Evolutionary conservation across 1,139 yeast species (phyloP).

Genomic region (Hansenula lynferdii): DNA sequence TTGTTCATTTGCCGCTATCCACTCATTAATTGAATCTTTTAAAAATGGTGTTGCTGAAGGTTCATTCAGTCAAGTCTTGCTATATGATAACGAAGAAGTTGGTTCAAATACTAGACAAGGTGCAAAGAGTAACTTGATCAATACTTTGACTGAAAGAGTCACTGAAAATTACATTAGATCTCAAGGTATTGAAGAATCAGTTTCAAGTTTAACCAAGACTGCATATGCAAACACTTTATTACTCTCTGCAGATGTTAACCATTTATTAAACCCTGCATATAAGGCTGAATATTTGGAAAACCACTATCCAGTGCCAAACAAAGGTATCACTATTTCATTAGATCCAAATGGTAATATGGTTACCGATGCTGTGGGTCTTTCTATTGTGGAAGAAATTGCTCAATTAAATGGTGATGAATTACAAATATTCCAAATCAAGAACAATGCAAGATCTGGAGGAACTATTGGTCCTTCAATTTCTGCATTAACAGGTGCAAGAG

Average conservation of each 20-base stretch:
- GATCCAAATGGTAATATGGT: constrained; percentile 83
- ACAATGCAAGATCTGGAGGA: constrained; percentile 71
- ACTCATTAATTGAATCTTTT: constrained; percentile 41
- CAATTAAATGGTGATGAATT: constrained; percentile 52
- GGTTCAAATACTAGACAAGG: constrained; percentile 59
- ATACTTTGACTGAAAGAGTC: constrained; percentile 38
- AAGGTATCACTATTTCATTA: constrained; percentile 63
- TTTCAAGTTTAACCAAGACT: constrained; percentile 25
- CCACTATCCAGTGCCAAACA: constrained; percentile 76
- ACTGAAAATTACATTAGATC: constrained; percentile 17
- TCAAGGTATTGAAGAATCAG: constrained; percentile 16
- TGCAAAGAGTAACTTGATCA: constrained; percentile 49
- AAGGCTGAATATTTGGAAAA: constrained; percentile 56
- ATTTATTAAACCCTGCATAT: constrained; percentile 61
- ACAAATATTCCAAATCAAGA: constrained; percentile 69
- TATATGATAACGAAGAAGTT: constrained; percentile 60
- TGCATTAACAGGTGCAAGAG: constrained; percentile 63
- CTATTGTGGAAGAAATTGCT: constrained; percentile 64
- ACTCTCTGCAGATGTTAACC: constrained; percentile 65
- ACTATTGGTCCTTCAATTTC: constrained; percentile 75
- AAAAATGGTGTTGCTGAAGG: constrained; percentile 26
- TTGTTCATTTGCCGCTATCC: constrained; percentile 56
- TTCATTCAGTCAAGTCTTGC: constrained; percentile 44
- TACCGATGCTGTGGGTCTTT: constrained; percentile 68
- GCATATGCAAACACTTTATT: constrained; percentile 52